Base-by-base conservation (phyloP, 2,329 filamentous ascomycete species). In the Stachybotrys elegans region DNA sequence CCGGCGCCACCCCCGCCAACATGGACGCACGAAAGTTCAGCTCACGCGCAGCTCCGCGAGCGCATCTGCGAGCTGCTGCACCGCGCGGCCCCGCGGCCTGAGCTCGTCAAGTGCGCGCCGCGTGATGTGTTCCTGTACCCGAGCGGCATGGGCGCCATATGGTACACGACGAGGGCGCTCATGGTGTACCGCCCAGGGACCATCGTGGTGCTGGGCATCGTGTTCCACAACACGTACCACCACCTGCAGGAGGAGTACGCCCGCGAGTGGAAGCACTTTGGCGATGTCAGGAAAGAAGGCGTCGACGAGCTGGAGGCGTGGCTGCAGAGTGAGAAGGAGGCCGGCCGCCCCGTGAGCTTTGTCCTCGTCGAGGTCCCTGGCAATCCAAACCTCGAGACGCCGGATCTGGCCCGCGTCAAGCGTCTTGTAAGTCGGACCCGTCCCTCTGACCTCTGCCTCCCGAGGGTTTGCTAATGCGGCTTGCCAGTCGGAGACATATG, bases 61-160 rank as follows among this genome's bases (percentile, higher is more conserved):
- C 63, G 72, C 6, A 68, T 78, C 40, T 52, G 59, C 2, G 57
- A 60, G 3, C 56, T 76, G 12, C 51, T 75, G 13, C 65, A 66
- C 43, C 65, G 70, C 5, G 71, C 67, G 1, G 58, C 69, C 2
- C 54, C 61, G 20, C 45, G 52, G n/a, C 37, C 50, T 11, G 52
- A 57, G 12, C 50, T 57, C n/a, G 51, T 57, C n/a, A 54, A 48
- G 22, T 51, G 57, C 40, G 43, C 44, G 4, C 27, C 57, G 1
- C 39, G 37, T 4, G 75, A 81, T 47, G 68, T 81, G 1, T 78
- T 67, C 40, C 60, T 81, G 17, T 79, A 73, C 51, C 68, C 70
- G 5, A 73, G 73, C 0, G 77, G 77, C 21, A 81, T 81, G 76
- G 69, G 69, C 1, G 66, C 70, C 21, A 69, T 81, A 11, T 74